These are phyloP conservation scores for Blastocystis sp. DNA, from an alignment of 352 stramenopile genomes.

Conservation along the genomic window DNA sequence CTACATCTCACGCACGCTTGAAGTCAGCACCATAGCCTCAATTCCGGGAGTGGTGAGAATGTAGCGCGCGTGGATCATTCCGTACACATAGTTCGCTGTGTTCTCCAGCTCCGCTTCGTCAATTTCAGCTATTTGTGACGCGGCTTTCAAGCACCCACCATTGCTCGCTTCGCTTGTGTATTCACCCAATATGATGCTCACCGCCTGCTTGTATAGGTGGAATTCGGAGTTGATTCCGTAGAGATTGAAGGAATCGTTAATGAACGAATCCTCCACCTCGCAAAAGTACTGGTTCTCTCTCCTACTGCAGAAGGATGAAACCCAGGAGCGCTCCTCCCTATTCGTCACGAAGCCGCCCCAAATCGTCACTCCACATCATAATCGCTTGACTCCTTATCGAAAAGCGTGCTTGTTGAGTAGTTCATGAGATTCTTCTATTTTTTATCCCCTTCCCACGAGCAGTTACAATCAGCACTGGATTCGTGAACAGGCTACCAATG, in stretches of 20 bases:
- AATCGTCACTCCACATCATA: background rate
- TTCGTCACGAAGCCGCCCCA: background rate
- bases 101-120: conserved; percentile 87
- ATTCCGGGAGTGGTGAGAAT: conserved; percentile 97
- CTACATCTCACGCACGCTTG: background rate
- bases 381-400: background rate
- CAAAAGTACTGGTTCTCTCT: conserved; percentile 98
- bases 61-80: conserved; percentile 98
- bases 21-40: conserved; percentile 78
- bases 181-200: conserved; percentile 94
- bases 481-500: no score
- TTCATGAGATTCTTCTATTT: background rate
- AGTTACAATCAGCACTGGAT: no score
- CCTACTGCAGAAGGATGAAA: conserved; percentile 96
- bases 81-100: conserved; percentile 94
- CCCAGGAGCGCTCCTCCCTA: conserved; percentile 80
- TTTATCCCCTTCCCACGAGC: background rate
- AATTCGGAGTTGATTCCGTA: conserved; percentile 85
- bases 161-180: background rate
- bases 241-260: conserved; percentile 99
- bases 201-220: conserved; percentile 97
- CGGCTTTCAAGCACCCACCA: background rate
- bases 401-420: background rate
- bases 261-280: conserved; percentile 94
- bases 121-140: conserved; percentile 45